Evolutionary conservation across 371 early-diverging fungal genomes (phyloP), one percentile per base, ranked within the genome.

Genomic region (Entomophthora muscae): DNA sequence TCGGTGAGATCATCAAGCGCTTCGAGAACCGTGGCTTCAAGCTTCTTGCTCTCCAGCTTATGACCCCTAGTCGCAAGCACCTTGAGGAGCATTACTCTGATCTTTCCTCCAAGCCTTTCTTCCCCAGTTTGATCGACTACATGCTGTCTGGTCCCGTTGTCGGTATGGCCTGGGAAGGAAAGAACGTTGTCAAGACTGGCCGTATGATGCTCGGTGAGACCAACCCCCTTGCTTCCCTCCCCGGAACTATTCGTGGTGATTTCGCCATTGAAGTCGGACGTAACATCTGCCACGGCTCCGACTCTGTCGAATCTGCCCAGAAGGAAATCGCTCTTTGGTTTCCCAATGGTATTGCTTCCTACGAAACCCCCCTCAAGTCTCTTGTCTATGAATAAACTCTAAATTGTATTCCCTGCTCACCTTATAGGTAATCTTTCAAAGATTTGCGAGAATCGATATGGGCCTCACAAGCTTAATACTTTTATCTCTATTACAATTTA

Each of bases 231-330:
- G 87, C 86, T 72, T 91, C 93, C 66, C 82, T 80, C 65, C 91
- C 97, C 66, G 99, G 99, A 71, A 97, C 98, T 78, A 99, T 99
- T 84, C 91, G 99, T 78, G 99, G 98, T 71, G 99, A 99, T 83
- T 95, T 84, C 76, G 85, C 88, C 73, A 83, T 95, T 65, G 94
- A 92, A 66, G 86, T 73, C 62, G 89, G 91, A 59, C 84, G 86
- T 73, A 99, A 99, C 88, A 81, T 99, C 73, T 89, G 93, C 86
- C 99, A 99, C 84, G 99, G 98, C 66, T 91, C 95, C 67, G 99
- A 99, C 85, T 76, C 90, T 63, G 95, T 94, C 66, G 99, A 98
- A 78, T 84, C 80, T 74, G 99, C 98, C 66, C 87, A 97, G 79
- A 84, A 81, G 74, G 99, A 99, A 76, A 96, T 99, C 63, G 85